Conservation (phyloP, 2,329 filamentous ascomycete species). For the Phyllosticta citriasiana region DNA sequence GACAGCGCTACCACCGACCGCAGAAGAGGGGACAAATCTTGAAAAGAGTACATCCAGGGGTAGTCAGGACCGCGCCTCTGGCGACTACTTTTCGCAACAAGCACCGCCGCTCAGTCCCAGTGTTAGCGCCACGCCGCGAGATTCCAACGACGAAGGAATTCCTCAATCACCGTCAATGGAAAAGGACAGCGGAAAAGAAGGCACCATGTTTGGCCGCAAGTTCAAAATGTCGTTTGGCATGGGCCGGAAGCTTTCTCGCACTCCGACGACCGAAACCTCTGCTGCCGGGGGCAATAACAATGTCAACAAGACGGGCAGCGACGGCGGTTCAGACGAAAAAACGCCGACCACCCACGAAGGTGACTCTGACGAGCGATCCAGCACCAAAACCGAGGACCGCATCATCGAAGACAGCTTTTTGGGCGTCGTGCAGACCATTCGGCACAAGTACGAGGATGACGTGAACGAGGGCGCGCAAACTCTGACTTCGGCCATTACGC, state of each 20-base stretch:
- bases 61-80: constrained; percentile 46
- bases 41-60: constrained; percentile 48
- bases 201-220: constrained; percentile 69
- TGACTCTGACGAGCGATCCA: constrained; percentile 49
- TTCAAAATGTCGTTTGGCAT: constrained; percentile 64
- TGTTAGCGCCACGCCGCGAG: constrained; percentile 17
- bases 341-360: constrained; percentile 54
- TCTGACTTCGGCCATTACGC: constrained; percentile 55
- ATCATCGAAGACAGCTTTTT: constrained; percentile 66
- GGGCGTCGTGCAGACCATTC: constrained; percentile 63
- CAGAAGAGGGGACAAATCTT: constrained; percentile 34
- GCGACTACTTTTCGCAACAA: constrained; percentile 67
- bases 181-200: constrained; percentile 37
- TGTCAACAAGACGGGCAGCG: not conserved
- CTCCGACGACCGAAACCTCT: constrained; percentile 46
- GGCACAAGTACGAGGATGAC: constrained; percentile 61
- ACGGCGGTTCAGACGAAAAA: not conserved
- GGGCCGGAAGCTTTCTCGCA: constrained; percentile 73
- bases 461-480: constrained; percentile 40
- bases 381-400: constrained; percentile 51
- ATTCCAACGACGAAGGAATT: constrained; percentile 16
- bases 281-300: not conserved
- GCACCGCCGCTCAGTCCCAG: constrained; percentile 12
- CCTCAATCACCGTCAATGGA: constrained; percentile 33
- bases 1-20: constrained; percentile 28